Evolutionary conservation across 1,284 basidiomycete genomes (phyloP), one percentile per base, ranked within the genome.

Genomic region (Austroboletus niveus): DNA sequence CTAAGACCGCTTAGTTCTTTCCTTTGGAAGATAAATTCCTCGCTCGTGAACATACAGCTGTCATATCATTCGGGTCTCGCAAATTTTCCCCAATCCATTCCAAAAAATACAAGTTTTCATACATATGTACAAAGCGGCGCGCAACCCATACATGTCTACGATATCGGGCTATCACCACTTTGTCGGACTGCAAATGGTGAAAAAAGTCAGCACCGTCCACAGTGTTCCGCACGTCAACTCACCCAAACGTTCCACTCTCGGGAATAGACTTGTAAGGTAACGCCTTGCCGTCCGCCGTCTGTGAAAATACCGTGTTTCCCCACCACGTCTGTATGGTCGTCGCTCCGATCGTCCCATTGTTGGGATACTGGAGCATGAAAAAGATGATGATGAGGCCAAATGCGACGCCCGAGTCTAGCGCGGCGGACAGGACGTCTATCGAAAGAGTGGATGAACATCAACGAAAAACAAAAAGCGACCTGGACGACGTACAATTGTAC

Each of bases 341-440:
- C 31, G 57, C 24, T 24, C 85, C 85, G 57, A 89, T 86, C 11
- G 65, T 68, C n/a, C 82, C 83, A 53, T 85, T 76, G 55, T 58
- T 60, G 2, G 87, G 87, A 58, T 82, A 89, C 64, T 87, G 81
- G 42, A 89, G 70, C 49, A 68, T 69, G 74, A 88, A 89, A 73
- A 87, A 87, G 51, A 87, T 82, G 44, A 87, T 72, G 5, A 77
- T 71, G 14, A 76, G 69, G 29, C 85, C 62, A 8, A 65, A 36
- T 1, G 84, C 84, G 11, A 86, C 74, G n/a, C 83, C 82, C 36
- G 82, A 75, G 64, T 67, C 66, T 50, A 65, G 15, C 17, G 79
- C 78, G 3, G 78, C 78, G 2, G 79, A 80, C 10, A 80, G 57
- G n/a, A 80, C 74, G 44, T 80, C 78, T 57, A 44, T 29, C n/a